These are phyloP conservation scores for Mesembryanthemum crystallinum DNA, from an alignment of 148 eudicot genomes.

Conservation along the genomic window DNA sequence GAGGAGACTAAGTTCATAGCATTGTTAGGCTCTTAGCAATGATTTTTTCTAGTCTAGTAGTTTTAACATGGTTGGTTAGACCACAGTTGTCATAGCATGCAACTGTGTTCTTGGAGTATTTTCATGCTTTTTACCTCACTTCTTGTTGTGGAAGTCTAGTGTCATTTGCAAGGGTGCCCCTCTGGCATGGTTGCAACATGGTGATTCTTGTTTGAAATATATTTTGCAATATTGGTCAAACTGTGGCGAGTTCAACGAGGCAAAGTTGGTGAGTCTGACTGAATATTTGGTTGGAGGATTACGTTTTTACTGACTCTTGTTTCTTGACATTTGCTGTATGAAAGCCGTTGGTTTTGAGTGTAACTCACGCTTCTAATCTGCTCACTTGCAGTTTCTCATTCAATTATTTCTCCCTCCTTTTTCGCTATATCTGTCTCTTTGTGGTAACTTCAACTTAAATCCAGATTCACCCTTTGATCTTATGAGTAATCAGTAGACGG, in stretches of 20 bases:
- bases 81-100: background rate
- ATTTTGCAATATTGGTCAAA: background rate
- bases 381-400: background rate
- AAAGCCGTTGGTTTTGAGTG: slow-evolving; percentile 18
- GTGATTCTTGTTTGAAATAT: background rate
- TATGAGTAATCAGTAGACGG: too few relatives aligned
- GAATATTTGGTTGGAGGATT: slow-evolving; percentile 4
- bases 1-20: too few relatives aligned
- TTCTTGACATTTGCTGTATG: background rate
- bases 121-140: background rate
- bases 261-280: background rate
- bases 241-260: background rate
- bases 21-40: too few relatives aligned
- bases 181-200: background rate
- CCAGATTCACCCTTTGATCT: background rate
- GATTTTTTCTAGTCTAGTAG: background rate
- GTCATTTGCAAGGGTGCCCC: background rate
- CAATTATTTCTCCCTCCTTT: background rate
- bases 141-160: background rate
- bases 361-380: slow-evolving; percentile 10
- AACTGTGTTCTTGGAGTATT: background rate
- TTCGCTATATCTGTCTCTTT: background rate
- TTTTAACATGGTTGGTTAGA: background rate
- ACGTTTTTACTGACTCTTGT: background rate
- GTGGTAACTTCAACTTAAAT: background rate